Evolutionary conservation across 441 rosid species (phyloP).

Genomic region (Manihot esculenta): DNA sequence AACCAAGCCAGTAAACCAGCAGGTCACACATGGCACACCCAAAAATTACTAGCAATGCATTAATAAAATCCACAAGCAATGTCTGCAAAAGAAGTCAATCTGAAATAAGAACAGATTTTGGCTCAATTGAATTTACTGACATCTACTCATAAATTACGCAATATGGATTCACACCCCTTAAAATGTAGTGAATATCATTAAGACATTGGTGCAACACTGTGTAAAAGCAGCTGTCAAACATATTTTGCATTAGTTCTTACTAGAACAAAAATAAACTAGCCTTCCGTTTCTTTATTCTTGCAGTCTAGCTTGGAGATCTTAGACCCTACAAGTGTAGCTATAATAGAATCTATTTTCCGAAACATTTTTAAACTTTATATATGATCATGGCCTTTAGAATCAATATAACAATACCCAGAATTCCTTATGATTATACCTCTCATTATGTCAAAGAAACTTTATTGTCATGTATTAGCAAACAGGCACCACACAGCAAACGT

Average conservation of each 20-base stretch:
- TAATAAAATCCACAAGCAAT: neutral
- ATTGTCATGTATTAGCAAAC: neutral
- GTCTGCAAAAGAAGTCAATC: neutral
- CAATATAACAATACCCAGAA: constrained; percentile 7
- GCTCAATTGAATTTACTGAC: neutral
- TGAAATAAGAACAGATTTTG: neutral
- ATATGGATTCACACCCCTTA: neutral
- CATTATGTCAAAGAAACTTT: neutral
- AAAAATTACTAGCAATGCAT: neutral
- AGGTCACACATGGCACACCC: neutral
- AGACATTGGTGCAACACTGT: neutral
- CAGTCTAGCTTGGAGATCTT: neutral
- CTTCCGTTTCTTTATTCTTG: neutral
- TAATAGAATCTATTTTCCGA: neutral
- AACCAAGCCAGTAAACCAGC: neutral
- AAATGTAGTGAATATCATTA: neutral
- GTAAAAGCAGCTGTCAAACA: neutral
- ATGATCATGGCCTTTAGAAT: neutral
- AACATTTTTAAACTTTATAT: neutral
- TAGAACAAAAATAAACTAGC: neutral
- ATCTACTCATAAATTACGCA: neutral
- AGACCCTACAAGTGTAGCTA: neutral
- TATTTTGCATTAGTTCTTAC: neutral
- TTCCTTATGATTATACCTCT: neutral
- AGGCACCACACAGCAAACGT: neutral